These are phyloP conservation scores for Aspergillus latus DNA, from an alignment of 2,329 filamentous ascomycete genomes.

Conservation along the genomic window DNA sequence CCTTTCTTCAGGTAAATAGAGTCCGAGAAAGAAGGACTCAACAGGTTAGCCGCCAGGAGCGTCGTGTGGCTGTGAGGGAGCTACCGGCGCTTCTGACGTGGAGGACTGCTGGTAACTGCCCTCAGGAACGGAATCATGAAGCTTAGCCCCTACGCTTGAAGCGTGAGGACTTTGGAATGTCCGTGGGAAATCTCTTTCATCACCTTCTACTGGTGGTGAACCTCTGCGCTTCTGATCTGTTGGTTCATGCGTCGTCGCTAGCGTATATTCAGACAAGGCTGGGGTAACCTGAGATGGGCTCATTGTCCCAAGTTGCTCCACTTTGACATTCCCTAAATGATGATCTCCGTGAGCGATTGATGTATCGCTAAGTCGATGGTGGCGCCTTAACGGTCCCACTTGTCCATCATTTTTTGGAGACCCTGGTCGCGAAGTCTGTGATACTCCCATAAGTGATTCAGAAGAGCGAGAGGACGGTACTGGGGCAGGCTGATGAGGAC, in stretches of 20 bases:
- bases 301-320: constrained; percentile 1
- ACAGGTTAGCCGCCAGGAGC: neutral
- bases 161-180: constrained; percentile 7
- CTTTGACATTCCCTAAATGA: neutral
- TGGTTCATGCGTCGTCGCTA: constrained; percentile 1
- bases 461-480: constrained; percentile 52
- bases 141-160: constrained; percentile 11
- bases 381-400: neutral
- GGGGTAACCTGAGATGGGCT: neutral
- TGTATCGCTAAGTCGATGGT: constrained; percentile 15
- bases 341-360: constrained; percentile 8
- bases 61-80: neutral
- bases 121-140: constrained; percentile 16
- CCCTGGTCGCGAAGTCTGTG: constrained; percentile 13
- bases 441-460: constrained; percentile 26
- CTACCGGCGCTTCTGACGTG: neutral
- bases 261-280: neutral
- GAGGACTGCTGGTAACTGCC: constrained; percentile 14
- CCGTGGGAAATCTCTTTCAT: neutral
- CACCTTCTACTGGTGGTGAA: constrained; percentile 1
- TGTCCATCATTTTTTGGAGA: constrained; percentile 35
- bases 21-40: neutral
- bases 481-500: constrained; percentile 52
- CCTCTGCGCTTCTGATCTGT: constrained; percentile 7
- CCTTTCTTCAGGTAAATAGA: neutral